These are phyloP conservation scores for Ophiostoma ips DNA, from an alignment of 2,329 filamentous ascomycete genomes.

Conservation along the genomic window DNA sequence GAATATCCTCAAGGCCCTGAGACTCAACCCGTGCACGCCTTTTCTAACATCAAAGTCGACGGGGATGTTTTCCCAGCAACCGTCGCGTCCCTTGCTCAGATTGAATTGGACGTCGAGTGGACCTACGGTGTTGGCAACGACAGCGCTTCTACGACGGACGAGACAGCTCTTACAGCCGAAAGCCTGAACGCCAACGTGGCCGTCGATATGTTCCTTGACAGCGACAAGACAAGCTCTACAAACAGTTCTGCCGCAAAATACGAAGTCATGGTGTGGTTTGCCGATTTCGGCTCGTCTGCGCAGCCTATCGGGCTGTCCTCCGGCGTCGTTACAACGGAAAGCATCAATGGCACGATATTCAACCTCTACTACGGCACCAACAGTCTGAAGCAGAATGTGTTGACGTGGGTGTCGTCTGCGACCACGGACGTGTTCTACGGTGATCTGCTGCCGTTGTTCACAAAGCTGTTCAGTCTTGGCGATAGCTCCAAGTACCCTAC, in stretches of 20 bases:
- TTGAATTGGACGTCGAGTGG: conserved; percentile 35
- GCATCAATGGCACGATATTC: conserved; percentile 28
- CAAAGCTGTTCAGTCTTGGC: conserved; percentile 22
- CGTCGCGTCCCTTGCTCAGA: conserved; percentile 24
- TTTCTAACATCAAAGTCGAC: conserved; percentile 37
- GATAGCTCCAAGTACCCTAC: conserved; percentile 24
- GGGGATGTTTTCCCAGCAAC: conserved; percentile 28
- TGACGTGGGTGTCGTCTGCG: conserved; percentile 32
- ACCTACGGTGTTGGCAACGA: conserved; percentile 32
- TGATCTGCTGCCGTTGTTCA: conserved; percentile 32
- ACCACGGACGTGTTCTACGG: conserved; percentile 29
- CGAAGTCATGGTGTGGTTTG: conserved; percentile 18
- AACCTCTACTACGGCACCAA: conserved; percentile 30
- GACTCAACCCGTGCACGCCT: conserved; percentile 37
- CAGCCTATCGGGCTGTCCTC: conserved; percentile 24
- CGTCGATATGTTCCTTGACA: conserved; percentile 44
- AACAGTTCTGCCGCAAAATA: conserved; percentile 29
- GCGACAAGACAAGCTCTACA: conserved; percentile 25
- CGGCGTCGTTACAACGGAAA: conserved; percentile 21
- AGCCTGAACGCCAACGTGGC: conserved; percentile 40
- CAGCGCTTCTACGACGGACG: conserved; percentile 22
- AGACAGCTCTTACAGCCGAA: conserved; percentile 20
- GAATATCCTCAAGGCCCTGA: conserved; percentile 29
- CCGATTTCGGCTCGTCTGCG: conserved; percentile 8
- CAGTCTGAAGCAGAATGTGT: conserved; percentile 27